phyloP scores from a whole-genome alignment of 2,329 filamentous ascomycete genomes.

The Sclerotinia borealis region DNA sequence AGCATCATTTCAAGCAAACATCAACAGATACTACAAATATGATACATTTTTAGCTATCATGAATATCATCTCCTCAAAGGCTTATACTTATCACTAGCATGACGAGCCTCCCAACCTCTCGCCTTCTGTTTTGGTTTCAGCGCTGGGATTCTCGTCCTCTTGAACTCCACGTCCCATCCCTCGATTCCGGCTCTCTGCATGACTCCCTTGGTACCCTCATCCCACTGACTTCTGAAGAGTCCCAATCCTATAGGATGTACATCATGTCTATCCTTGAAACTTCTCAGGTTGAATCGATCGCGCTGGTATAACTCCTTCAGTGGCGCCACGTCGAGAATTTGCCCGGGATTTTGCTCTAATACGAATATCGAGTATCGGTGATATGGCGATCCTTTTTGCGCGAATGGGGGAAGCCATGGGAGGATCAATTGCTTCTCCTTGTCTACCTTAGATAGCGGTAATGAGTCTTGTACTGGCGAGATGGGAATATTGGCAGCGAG shows the following conservation, averaged over 20 bases:
- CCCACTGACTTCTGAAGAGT: conserved; percentile 86
- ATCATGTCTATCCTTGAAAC: conserved; percentile 63
- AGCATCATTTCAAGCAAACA: not conserved
- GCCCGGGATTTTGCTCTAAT: conserved; percentile 66
- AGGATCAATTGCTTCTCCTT: conserved; percentile 57
- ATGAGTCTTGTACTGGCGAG: conserved; percentile 50
- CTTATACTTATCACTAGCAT: conserved; percentile 58
- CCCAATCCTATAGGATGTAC: conserved; percentile 73
- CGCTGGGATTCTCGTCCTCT: conserved; percentile 68
- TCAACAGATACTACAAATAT: conserved; percentile 7
- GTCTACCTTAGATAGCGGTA: conserved; percentile 60
- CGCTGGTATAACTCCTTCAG: conserved; percentile 51
- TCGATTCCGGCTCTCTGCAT: conserved; percentile 74
- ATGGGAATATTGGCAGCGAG: conserved; percentile 70
- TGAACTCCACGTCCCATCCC: conserved; percentile 78
- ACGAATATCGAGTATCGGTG: conserved; percentile 82
- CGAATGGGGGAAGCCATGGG: conserved; percentile 79
- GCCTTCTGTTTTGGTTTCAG: conserved; percentile 56
- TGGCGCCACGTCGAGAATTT: conserved; percentile 50
- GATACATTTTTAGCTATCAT: conserved; percentile 14
- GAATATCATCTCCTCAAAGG: conserved; percentile 31
- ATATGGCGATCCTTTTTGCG: conserved; percentile 86
- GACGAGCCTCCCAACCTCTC: conserved; percentile 61
- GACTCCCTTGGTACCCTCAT: conserved; percentile 77
- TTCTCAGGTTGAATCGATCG: conserved; percentile 68